Base-by-base conservation (phyloP, 768 basidiomycete species). In the Panellus pusillus region DNA sequence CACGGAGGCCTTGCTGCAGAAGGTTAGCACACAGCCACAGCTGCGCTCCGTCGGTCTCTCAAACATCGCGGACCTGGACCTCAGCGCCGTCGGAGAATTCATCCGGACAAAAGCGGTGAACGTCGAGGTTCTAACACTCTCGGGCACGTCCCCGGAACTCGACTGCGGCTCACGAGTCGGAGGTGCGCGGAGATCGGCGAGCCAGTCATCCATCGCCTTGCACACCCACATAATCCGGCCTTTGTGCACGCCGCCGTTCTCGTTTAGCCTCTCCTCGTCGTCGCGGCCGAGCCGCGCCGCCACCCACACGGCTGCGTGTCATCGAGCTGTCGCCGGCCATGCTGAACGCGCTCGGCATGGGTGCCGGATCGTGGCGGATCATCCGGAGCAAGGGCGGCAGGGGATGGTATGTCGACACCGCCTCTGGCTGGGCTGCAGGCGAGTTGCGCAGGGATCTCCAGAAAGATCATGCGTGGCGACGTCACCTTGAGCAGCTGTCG, bases 361-460 rank as follows among this genome's bases (percentile, higher is more conserved):
- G 92, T 4, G 91, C 85, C 0, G 89, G 86, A 5, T 74, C 88
- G 28, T 99, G 96, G 96, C 80, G 87, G 47, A 87, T 90, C 55
- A 77, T 98, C n/a, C 78, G 83, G 54, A 93, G 91, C 64, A 97
- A 97, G 68, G 96, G 96, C 8, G 88, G 93, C 1, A 74, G 96
- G 19, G 94, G 93, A 4, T 98, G 95, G 94, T 97, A 93, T 64
- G 92, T 95, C 46, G 90, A 98, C 68, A 82, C 87, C 0, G 89
- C 90, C 19, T 86, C 84, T 55, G 89, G 87, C 3, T 97, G 94
- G 94, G 74, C 84, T 27, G 76, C 80, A 3, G 79, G 79, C 50
- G 75, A 74, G 43, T 73, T 91, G 52, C 72, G 72, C 63, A 72
- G 91, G 35, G 84, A 86, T 61, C 69, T 93, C 9, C 69, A 74